A percentile compares a stretch with the other conserved stretches of the same genome.
phyloP scores from a whole-genome alignment of 225 moss, liverwort and hornwort genomes.

The Anthoceros angustus region DNA sequence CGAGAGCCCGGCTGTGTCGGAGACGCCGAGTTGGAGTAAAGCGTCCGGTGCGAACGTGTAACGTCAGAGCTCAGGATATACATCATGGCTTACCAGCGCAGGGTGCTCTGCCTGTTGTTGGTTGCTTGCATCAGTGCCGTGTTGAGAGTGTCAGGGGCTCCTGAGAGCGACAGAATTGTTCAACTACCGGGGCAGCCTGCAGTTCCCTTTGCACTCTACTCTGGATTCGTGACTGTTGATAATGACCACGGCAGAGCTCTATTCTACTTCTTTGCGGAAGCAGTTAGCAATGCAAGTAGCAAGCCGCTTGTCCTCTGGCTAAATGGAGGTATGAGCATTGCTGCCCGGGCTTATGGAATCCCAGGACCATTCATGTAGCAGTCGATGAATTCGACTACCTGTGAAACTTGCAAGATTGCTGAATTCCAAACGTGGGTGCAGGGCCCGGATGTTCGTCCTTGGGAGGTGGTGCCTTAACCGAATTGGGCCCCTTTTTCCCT shows the following conservation, averaged over 20 bases:
- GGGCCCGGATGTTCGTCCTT: constrained; percentile 83
- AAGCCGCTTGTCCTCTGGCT: constrained; percentile 30
- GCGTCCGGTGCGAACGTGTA: too few relatives aligned
- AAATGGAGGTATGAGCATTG: constrained; percentile 18
- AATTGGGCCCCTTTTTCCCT: constrained; percentile 57
- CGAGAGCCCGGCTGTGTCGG: too few relatives aligned
- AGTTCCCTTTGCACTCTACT: constrained; percentile 24
- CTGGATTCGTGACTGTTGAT: constrained; percentile 24
- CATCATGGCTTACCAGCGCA: too few relatives aligned
- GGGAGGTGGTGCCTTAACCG: constrained; percentile 54
- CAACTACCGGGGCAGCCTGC: constrained; percentile 21
- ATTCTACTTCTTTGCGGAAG: constrained; percentile 26
- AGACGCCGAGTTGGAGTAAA: too few relatives aligned
- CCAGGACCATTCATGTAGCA: too few relatives aligned
- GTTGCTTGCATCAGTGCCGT: too few relatives aligned
- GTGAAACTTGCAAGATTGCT: neutral
- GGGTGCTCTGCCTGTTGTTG: too few relatives aligned
- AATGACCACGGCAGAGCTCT: constrained; percentile 21
- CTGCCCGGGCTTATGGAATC: neutral
- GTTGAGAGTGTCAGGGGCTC: too few relatives aligned
- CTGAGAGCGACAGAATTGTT: constrained; percentile 7
- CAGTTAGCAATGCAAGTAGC: constrained; percentile 10
- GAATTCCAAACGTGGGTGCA: constrained; percentile 11
- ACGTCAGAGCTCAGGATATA: too few relatives aligned
- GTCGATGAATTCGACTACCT: neutral